Evolutionary conservation across 1,284 basidiomycete genomes (phyloP), one percentile per base, ranked within the genome.

Genomic region (Pseudozyma tsukubaensis): DNA sequence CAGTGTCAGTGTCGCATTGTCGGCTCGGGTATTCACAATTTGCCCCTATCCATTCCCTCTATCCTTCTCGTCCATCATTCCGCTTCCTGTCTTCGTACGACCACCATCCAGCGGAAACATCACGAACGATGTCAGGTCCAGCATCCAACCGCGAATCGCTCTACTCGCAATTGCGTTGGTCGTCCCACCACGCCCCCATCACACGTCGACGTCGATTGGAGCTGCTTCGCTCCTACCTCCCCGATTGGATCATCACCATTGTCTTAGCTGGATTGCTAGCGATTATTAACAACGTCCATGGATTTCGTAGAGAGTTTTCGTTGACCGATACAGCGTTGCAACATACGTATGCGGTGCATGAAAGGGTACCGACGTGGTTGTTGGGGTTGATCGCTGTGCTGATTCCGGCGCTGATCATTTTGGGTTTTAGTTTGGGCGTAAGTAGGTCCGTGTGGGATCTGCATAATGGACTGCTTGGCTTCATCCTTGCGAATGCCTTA

Each of bases 361-460:
- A 98, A 86, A 90, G 94, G 39, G 90, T 98, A 2, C 92, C 94
- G 0, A 91, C 92, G 59, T 76, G 87, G 86, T 78, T 63, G 49
- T 81, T 86, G 10, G 66, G 45, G 13, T 44, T 81, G 5, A 47
- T 77, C 9, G 69, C 72, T 8, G 62, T 75, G 12, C 16, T 78
- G 12, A 36, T 81, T 59, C 89, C 86, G 0, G 82, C 92, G 5
- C 76, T 90, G 16, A 85, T 78, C 56, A 65, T 93, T 76, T 87
- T 90, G 16, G 77, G 89, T 8, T 87, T 94, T 72, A 92, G 93
- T 75, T 69, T 90, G 21, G 59, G 91, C 10, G 90, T 93, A 18
- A 86, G 92, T 12, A 89, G 91, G 19, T 92, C 90, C 6, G 90
- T 90, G 85, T 97, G 94, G 93, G 95, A 97, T 79, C 87, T 92